Base-by-base conservation (phyloP, 2,329 filamentous ascomycete species). In the Sporothrix schenckii region DNA sequence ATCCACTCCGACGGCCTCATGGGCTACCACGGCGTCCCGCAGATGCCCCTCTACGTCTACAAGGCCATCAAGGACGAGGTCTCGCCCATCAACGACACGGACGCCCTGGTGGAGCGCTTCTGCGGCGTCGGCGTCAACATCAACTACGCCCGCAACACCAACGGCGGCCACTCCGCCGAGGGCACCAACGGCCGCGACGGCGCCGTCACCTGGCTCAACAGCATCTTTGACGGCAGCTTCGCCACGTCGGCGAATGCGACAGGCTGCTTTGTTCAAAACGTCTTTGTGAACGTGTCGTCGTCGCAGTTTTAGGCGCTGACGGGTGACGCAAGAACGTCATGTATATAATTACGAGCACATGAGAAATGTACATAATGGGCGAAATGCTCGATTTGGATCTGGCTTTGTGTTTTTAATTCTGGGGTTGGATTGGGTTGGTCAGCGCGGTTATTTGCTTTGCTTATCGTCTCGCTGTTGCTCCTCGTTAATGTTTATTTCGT, bases 21-120 rank as follows among this genome's bases (percentile, higher is more conserved):
- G 77, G 76, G 76, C 60, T 76, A 76, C 53, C 80, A 83, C 71
- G 81, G 81, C 53, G 76, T 80, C 4, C 84, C 84, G 1, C 75
- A 79, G 68, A 81, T 83, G 76, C 83, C 83, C 1, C 44, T 85
- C 0, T 82, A 81, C 60, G 78, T 81, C 1, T 84, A 85, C 77
- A 84, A 86, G 73, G 80, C 82, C 1, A 77, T 81, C 60, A 61
- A 76, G 4, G 83, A 86, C 70, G 79, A 83, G 72, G 74, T 84
- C 65, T 81, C 78, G 49, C 75, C 77, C 10, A 76, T 83, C n/a
- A 76, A 74, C 9, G 80, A 82, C 44, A 84, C 80, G 1, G 82
- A 84, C 70, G 75, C 70, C 3, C 70, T 74, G 13, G 27, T 74
- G 9, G 47, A 19, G 14, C 21, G 47, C 13, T 74, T 69, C 63